Conservation (phyloP, 495 filamentous ascomycete species). For the Penicillium angulare region DNA sequence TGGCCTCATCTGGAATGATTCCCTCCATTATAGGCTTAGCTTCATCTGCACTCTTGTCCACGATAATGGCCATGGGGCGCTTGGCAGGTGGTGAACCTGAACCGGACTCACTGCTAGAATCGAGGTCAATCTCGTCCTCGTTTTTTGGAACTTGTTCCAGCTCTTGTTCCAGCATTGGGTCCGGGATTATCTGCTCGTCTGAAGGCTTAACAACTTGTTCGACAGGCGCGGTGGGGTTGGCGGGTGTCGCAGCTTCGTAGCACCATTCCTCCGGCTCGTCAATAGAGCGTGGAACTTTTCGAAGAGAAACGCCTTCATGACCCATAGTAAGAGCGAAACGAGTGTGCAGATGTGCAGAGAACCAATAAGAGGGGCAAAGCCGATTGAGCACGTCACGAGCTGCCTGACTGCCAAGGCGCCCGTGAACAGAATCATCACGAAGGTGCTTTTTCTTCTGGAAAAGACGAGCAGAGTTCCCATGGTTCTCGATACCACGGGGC, state of each 20-base stretch:
- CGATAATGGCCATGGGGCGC: not conserved
- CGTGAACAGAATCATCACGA: conserved; percentile 65
- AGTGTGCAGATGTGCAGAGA: conserved; percentile 88
- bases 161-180: not conserved
- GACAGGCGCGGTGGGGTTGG: not conserved
- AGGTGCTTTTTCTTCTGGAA: conserved; percentile 73
- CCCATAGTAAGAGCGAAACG: conserved; percentile 74
- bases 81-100: not conserved
- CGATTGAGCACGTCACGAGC: conserved; percentile 76
- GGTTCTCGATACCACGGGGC: conserved; percentile 76
- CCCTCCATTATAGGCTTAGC: not conserved
- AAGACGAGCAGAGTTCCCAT: conserved; percentile 61
- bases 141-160: conserved; percentile 24
- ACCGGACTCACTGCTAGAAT: conserved; percentile 50
- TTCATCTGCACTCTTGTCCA: not conserved
- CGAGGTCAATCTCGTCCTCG: conserved; percentile 52
- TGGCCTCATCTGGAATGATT: not conserved
- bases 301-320: conserved; percentile 45
- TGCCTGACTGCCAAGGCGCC: conserved; percentile 72
- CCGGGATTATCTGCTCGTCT: not conserved
- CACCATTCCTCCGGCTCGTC: conserved; percentile 9
- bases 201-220: too few relatives aligned
- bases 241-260: not conserved
- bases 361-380: conserved; percentile 83
- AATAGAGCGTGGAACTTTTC: not conserved